Evolutionary conservation across 306 rosid genomes (phyloP).

Genomic region (Cucurbita argyrosperma): DNA sequence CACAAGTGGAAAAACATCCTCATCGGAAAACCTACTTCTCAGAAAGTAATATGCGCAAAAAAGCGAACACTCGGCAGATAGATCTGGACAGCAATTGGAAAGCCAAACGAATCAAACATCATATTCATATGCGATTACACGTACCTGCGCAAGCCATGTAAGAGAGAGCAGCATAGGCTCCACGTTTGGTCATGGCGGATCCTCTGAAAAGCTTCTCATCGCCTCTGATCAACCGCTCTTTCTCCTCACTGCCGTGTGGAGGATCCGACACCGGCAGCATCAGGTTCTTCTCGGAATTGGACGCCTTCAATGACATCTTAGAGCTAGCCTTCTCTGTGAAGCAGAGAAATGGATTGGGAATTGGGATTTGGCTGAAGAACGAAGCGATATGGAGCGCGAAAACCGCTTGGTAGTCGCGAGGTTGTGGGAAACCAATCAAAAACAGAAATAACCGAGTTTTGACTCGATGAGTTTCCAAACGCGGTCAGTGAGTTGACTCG

Average conservation of each 20-base stretch:
- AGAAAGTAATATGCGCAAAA: background rate
- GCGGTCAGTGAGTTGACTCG: background rate
- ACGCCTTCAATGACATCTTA: conserved; percentile 30
- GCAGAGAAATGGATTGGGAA: background rate
- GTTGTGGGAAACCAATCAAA: background rate
- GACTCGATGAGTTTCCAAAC: background rate
- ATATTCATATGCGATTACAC: background rate
- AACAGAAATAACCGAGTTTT: background rate
- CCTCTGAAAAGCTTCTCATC: conserved; percentile 60
- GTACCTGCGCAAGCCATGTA: conserved; percentile 87
- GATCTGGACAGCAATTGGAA: background rate
- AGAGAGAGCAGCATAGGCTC: conserved; percentile 74
- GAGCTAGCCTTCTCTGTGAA: background rate
- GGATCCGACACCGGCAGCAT: conserved; percentile 64
- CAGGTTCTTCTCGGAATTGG: conserved; percentile 30
- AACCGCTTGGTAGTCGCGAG: background rate
- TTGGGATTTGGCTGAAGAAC: conserved; percentile 9
- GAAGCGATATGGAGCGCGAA: background rate
- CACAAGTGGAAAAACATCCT: background rate
- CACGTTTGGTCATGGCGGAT: conserved; percentile 79
- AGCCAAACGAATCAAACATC: background rate
- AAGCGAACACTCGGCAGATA: background rate
- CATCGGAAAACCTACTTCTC: background rate
- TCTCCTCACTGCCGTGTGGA: conserved; percentile 26
- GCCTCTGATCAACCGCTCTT: conserved; percentile 28